phyloP scores from a whole-genome alignment of 306 rosid species.

The Malus orientalis region DNA sequence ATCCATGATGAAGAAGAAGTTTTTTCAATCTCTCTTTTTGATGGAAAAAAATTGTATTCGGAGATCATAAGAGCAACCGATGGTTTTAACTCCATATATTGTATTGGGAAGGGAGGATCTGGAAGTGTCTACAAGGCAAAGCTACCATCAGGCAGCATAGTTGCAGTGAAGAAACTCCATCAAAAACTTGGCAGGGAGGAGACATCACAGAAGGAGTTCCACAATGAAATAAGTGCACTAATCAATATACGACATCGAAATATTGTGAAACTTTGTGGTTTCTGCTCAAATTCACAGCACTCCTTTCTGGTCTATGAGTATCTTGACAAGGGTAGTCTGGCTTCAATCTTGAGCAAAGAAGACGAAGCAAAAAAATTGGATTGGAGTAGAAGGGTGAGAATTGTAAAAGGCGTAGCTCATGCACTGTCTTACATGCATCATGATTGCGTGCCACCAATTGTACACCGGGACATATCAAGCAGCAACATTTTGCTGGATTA shows the following conservation, averaged over 20 bases:
- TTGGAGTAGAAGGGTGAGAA: slow-evolving; percentile 19
- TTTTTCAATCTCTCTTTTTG: background rate
- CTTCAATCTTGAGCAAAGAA: background rate
- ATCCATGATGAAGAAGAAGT: background rate
- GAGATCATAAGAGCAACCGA: slow-evolving; percentile 19
- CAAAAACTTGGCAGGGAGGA: background rate
- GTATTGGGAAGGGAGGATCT: slow-evolving; percentile 22
- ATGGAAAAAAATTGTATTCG: background rate
- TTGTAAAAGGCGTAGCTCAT: slow-evolving; percentile 15
- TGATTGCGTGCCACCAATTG: slow-evolving; percentile 7
- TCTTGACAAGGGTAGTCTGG: slow-evolving; percentile 10
- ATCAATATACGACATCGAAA: slow-evolving; percentile 22
- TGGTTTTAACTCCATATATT: slow-evolving; percentile 8
- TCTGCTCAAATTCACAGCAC: slow-evolving; percentile 3
- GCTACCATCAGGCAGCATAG: background rate
- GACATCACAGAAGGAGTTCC: slow-evolving; percentile 9
- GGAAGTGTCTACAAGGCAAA: slow-evolving; percentile 18
- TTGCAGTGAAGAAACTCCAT: slow-evolving; percentile 21
- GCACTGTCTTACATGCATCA: slow-evolving; percentile 25
- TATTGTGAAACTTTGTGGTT: slow-evolving; percentile 16
- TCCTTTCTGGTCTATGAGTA: slow-evolving; percentile 20
- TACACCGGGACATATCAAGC: slow-evolving; percentile 23
- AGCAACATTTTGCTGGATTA: slow-evolving; percentile 16
- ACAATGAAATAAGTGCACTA: slow-evolving; percentile 15
- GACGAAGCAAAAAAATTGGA: slow-evolving; percentile 11